A percentile compares a stretch with the other conserved stretches of the same genome.
These are phyloP conservation scores for Suillus decipiens DNA, from an alignment of 768 basidiomycete species.

Conservation along the genomic window DNA sequence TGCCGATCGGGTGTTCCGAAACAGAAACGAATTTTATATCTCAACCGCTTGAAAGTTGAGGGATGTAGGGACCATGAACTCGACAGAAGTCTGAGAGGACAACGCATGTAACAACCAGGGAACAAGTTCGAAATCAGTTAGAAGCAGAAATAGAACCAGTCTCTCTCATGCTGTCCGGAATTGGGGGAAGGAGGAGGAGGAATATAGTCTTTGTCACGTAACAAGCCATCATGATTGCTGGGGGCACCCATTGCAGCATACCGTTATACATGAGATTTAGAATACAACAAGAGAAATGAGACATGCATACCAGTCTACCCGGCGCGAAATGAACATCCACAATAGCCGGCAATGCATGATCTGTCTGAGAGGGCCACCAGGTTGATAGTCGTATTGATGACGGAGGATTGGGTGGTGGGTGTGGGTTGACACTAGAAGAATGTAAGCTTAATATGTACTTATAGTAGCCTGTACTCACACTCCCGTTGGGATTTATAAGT, in stretches of 20 bases:
- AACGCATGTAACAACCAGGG: background rate
- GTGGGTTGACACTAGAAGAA: background rate
- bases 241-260: background rate
- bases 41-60: too few species aligned
- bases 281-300: background rate
- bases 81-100: background rate
- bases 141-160: conserved; percentile 5
- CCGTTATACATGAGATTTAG: background rate
- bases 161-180: background rate
- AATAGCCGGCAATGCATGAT: background rate
- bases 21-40: too few species aligned
- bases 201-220: background rate
- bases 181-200: background rate
- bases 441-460: background rate
- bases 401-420: background rate
- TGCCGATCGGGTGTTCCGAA: too few species aligned
- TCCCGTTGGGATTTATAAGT: background rate
- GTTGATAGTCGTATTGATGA: background rate
- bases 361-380: background rate
- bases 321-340: background rate
- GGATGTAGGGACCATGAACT: too few species aligned
- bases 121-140: background rate
- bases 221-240: background rate
- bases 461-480: background rate
- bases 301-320: background rate